phyloP scores from a whole-genome alignment of 306 rosid genomes.

The Cicer arietinum region DNA sequence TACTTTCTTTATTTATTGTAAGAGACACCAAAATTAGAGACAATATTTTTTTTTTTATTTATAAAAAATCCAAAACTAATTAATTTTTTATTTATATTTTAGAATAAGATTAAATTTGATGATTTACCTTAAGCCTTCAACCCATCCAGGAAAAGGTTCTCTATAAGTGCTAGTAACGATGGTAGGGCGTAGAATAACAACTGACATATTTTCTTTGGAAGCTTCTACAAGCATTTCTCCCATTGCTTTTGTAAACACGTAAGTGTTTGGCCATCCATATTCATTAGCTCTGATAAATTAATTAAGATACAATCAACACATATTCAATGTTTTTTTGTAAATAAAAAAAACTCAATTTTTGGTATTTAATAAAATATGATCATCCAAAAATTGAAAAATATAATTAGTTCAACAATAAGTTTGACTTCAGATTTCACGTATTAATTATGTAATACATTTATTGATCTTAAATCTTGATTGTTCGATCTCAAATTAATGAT shows the following conservation, averaged over 20 bases:
- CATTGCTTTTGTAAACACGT: constrained; percentile 86
- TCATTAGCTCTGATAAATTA: constrained; percentile 54
- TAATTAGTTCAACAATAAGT: not conserved
- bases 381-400: not conserved
- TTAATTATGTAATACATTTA: not conserved
- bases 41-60: too few relatives aligned
- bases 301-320: not conserved
- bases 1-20: too few relatives aligned
- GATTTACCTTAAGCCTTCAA: constrained; percentile 75
- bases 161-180: constrained; percentile 69
- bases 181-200: constrained; percentile 70
- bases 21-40: too few relatives aligned
- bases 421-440: too few relatives aligned
- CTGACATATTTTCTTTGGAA: constrained; percentile 47
- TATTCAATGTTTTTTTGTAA: not conserved
- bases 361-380: not conserved
- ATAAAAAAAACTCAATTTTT: not conserved
- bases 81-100: too few relatives aligned
- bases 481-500: too few relatives aligned
- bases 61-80: too few relatives aligned
- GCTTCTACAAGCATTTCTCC: constrained; percentile 74
- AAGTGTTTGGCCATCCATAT: constrained; percentile 87
- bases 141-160: constrained; percentile 93
- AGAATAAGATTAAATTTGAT: not conserved
- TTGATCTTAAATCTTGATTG: not conserved